Evolutionary conservation across 2,329 filamentous ascomycete genomes (phyloP).

Genomic region (Stachybotrys chartarum): DNA sequence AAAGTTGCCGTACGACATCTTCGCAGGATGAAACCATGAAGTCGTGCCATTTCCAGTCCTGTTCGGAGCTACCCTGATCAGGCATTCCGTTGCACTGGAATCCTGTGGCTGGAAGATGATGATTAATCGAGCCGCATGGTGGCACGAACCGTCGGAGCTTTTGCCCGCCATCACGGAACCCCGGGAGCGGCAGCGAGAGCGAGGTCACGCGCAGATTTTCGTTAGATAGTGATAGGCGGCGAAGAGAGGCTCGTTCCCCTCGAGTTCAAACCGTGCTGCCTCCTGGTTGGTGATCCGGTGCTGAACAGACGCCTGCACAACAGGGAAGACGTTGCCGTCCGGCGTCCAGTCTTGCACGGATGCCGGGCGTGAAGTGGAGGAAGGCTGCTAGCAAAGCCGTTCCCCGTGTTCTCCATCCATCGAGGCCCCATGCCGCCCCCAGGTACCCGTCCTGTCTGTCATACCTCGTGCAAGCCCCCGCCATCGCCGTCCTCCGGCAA

Average conservation of each 20-base stretch:
- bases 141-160: neutral
- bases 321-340: neutral
- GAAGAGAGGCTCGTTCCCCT: no score
- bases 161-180: neutral
- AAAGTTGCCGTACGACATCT: no score
- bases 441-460: neutral
- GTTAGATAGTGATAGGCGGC: no score
- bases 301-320: neutral
- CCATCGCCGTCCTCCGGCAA: no score
- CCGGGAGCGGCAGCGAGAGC: neutral
- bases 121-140: neutral
- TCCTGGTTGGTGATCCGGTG: no score
- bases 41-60: no score
- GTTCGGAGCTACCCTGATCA: no score
- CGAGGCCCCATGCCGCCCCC: neutral
- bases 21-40: no score
- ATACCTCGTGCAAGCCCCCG: no score
- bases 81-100: neutral
- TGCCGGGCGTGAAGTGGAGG: neutral
- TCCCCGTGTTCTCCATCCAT: neutral
- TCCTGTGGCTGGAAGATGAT: neutral
- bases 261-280: no score
- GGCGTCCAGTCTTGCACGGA: neutral
- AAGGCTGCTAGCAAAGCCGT: neutral
- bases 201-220: no score